Evolutionary conservation across 371 early-diverging fungal genomes (phyloP).

Genomic region (Mucor saturninus): DNA sequence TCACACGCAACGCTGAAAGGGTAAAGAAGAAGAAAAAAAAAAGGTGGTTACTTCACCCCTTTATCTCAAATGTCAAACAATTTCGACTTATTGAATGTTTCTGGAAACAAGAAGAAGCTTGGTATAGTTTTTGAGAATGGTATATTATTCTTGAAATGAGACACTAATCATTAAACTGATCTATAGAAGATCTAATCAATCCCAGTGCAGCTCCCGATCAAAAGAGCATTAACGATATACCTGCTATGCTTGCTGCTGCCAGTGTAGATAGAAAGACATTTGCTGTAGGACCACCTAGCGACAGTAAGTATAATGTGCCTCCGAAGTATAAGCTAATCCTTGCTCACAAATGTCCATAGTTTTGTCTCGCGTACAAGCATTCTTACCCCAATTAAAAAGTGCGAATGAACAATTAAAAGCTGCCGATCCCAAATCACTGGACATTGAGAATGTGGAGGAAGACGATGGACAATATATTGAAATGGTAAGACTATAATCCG

Average conservation of each 20-base stretch:
- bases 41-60: neutral
- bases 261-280: slow-evolving; percentile 29
- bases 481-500: slow-evolving; percentile 45
- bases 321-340: neutral
- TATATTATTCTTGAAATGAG: neutral
- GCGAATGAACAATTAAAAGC: slow-evolving; percentile 56
- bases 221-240: slow-evolving; percentile 18
- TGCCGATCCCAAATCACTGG: slow-evolving; percentile 45
- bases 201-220: neutral
- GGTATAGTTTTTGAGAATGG: slow-evolving; percentile 17
- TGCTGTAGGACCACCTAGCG: slow-evolving; percentile 27
- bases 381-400: slow-evolving; percentile 59
- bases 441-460: slow-evolving; percentile 63
- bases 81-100: slow-evolving; percentile 34
- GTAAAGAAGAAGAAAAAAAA: neutral
- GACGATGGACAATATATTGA: slow-evolving; percentile 63
- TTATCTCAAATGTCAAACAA: slow-evolving; percentile 21
- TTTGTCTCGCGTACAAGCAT: slow-evolving; percentile 59
- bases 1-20: neutral
- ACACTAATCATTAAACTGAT: neutral
- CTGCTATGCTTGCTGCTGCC: slow-evolving; percentile 23
- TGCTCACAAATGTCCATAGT: slow-evolving; percentile 24
- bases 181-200: slow-evolving; percentile 8
- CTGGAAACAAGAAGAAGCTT: slow-evolving; percentile 28
- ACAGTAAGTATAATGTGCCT: slow-evolving; percentile 31